A percentile compares a stretch with the other conserved stretches of the same genome.
Conservation (phyloP, 2,329 filamentous ascomycete species). For the Cladophialophora yegresii region DNA sequence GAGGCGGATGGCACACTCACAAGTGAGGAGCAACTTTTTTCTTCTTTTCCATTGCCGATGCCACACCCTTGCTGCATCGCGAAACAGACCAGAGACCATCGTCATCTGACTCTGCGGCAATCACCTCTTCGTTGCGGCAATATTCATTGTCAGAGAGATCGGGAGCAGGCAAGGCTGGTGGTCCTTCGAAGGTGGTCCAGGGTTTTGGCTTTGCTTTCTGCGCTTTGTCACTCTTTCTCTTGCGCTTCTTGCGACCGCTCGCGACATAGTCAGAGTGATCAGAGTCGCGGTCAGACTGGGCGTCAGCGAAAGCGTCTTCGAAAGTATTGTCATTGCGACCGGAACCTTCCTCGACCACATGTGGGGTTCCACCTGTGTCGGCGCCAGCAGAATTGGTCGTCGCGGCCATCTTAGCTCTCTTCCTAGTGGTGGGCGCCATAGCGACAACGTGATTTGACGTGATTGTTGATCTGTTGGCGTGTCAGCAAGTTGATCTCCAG, state of each 20-base stretch:
- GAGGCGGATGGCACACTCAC: background rate
- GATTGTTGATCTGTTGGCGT: slow-evolving; percentile 1
- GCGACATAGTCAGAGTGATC: slow-evolving; percentile 20
- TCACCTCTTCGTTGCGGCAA: background rate
- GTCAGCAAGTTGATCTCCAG: background rate
- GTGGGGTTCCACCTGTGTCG: slow-evolving; percentile 3
- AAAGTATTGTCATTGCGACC: background rate
- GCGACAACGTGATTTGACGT: background rate
- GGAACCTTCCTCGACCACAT: background rate
- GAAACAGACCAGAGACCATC: slow-evolving; percentile 1
- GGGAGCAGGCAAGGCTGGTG: slow-evolving; percentile 10
- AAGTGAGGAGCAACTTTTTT: background rate
- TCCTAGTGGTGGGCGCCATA: slow-evolving; percentile 19
- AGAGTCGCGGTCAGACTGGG: slow-evolving; percentile 15
- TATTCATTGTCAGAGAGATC: slow-evolving; percentile 26
- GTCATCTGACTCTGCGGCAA: slow-evolving; percentile 10
- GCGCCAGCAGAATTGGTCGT: background rate
- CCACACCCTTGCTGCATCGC: background rate
- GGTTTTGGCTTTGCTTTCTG: slow-evolving; percentile 5
- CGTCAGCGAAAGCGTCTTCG: background rate
- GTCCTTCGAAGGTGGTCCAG: background rate
- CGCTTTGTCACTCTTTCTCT: slow-evolving; percentile 12
- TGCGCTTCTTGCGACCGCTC: slow-evolving; percentile 5
- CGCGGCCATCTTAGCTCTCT: slow-evolving; percentile 8
- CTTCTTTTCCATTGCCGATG: background rate